These are phyloP conservation scores for Jackrogersella minutella DNA, from an alignment of 495 filamentous ascomycete species.

Conservation along the genomic window DNA sequence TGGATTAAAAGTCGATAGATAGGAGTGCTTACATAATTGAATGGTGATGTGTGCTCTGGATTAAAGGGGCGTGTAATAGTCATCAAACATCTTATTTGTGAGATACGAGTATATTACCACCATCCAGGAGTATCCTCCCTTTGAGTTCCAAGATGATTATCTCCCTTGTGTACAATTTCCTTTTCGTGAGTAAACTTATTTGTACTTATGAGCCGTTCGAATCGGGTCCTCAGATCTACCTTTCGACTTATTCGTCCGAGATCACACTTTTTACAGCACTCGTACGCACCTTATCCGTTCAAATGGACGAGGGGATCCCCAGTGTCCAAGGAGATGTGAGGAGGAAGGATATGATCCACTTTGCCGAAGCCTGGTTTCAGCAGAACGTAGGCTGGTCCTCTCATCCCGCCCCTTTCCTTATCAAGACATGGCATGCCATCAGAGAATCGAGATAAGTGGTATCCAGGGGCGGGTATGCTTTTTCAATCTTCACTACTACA, in stretches of 20 bases:
- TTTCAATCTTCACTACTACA: neutral
- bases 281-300: neutral
- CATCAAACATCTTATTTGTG: too few species aligned
- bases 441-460: slow-evolving; percentile 9
- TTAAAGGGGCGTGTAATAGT: too few species aligned
- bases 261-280: neutral
- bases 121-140: too few species aligned
- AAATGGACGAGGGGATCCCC: neutral
- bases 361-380: slow-evolving; percentile 5
- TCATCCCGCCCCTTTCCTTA: neutral
- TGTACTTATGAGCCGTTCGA: too few species aligned
- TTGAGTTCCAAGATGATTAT: too few species aligned
- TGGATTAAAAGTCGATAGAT: too few species aligned
- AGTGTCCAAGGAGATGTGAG: neutral
- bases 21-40: too few species aligned
- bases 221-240: neutral
- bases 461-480: neutral
- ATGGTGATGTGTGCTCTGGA: too few species aligned
- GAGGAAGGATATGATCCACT: neutral
- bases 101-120: too few species aligned
- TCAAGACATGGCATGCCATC: neutral
- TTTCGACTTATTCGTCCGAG: neutral
- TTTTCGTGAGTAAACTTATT: too few species aligned
- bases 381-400: slow-evolving; percentile 9
- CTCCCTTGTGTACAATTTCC: too few species aligned